A percentile compares a stretch with the other conserved stretches of the same genome.
Conservation (phyloP, 2,329 filamentous ascomycete species). For the Ustulina deusta region DNA sequence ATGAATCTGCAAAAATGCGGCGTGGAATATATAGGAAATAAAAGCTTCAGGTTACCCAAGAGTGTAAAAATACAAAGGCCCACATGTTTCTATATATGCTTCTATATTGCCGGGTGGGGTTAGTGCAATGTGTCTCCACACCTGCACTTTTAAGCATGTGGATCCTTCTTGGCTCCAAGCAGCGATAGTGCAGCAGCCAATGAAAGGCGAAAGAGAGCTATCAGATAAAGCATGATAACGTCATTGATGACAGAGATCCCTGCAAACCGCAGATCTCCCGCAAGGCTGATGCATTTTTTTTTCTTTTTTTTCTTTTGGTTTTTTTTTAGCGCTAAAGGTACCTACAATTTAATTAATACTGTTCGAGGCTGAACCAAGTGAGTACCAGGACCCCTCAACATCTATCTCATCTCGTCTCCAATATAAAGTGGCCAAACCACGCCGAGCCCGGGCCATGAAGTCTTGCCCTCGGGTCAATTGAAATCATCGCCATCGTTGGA, state of each 20-base stretch:
- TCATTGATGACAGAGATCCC: conserved; percentile 24
- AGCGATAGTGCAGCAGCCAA: neutral
- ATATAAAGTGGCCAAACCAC: neutral
- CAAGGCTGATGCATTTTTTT: conserved; percentile 24
- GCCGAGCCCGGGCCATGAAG: neutral
- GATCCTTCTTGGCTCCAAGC: neutral
- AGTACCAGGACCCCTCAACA: neutral
- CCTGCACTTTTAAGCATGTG: neutral
- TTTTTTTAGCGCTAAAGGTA: too few relatives aligned
- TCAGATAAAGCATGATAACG: neutral
- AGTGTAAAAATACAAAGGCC: too few relatives aligned
- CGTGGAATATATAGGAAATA: neutral
- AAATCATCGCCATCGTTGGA: neutral
- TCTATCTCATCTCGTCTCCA: neutral
- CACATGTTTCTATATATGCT: too few relatives aligned
- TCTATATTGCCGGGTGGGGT: too few relatives aligned
- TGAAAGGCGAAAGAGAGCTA: too few relatives aligned
- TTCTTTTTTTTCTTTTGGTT: conserved; percentile 10
- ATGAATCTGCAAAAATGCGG: neutral
- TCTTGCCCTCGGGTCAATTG: neutral
- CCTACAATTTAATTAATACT: neutral
- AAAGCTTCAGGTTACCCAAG: too few relatives aligned
- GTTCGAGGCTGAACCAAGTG: conserved; percentile 15
- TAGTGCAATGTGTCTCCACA: too few relatives aligned
- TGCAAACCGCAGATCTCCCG: conserved; percentile 10